A percentile compares a stretch with the other conserved stretches of the same genome.
These are phyloP conservation scores for Cornus controversa DNA, from an alignment of 148 eudicot genomes.

Conservation along the genomic window DNA sequence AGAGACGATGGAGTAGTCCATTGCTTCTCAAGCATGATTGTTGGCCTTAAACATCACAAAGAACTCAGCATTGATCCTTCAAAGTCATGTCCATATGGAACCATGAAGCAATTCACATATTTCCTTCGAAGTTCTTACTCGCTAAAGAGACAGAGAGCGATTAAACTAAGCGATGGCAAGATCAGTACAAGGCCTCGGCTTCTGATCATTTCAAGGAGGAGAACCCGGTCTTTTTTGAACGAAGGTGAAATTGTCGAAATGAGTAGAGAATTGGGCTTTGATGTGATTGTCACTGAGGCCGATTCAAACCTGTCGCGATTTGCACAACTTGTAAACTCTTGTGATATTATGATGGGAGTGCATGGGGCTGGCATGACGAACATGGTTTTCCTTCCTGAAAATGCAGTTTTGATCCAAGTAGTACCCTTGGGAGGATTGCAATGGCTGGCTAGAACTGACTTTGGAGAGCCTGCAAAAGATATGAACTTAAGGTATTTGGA, in stretches of 20 bases:
- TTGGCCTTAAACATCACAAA: too few relatives aligned
- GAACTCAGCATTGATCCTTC: conserved; percentile 22
- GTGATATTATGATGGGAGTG: conserved; percentile 65
- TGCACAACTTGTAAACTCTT: conserved; percentile 1
- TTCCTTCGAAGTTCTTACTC: conserved; percentile 39
- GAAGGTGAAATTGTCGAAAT: conserved; percentile 29
- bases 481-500: too few relatives aligned
- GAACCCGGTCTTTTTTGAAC: conserved; percentile 38
- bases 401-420: too few relatives aligned
- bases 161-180: not conserved
- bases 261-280: conserved; percentile 41
- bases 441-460: too few relatives aligned
- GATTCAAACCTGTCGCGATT: conserved; percentile 11
- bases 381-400: conserved; percentile 53
- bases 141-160: conserved; percentile 28
- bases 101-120: conserved; percentile 32
- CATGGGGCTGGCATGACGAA: conserved; percentile 84
- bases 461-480: too few relatives aligned
- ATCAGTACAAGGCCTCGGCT: conserved; percentile 39
- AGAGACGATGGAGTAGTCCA: conserved; percentile 24
- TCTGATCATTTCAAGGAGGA: conserved; percentile 44
- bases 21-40: conserved; percentile 39
- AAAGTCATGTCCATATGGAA: conserved; percentile 15
- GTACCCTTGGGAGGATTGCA: too few relatives aligned
- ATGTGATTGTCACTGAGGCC: conserved; percentile 40